phyloP scores from a whole-genome alignment of 106 monocot species.

The Hemerocallis citrina region DNA sequence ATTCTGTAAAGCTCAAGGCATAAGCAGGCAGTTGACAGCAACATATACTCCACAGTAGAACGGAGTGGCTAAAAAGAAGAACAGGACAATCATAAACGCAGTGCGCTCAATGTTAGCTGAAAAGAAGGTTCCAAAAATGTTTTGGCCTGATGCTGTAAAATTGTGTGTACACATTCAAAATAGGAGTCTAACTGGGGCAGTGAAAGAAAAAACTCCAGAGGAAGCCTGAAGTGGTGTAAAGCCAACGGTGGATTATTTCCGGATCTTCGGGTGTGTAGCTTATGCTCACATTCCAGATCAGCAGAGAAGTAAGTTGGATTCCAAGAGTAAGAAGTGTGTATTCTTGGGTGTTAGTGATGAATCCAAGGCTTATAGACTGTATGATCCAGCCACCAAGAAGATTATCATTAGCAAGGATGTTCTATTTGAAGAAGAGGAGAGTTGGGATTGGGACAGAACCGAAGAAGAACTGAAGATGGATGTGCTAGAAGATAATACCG shows the following conservation, averaged over 20 bases:
- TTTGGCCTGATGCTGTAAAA: slow-evolving; percentile 7
- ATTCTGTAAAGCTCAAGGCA: slow-evolving; percentile 2
- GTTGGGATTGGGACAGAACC: background rate
- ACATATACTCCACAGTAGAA: slow-evolving; percentile 10
- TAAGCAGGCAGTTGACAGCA: background rate
- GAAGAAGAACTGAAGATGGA: background rate
- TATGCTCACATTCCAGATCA: slow-evolving; percentile 4
- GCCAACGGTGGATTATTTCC: background rate
- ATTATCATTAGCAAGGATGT: slow-evolving; percentile 6
- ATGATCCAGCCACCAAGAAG: slow-evolving; percentile 1
- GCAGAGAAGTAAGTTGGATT: background rate
- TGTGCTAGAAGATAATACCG: background rate
- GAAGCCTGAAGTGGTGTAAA: slow-evolving; percentile 3
- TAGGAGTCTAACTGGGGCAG: background rate
- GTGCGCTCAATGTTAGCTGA: background rate
- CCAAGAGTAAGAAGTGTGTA: background rate
- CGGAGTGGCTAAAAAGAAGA: background rate
- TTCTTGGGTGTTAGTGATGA: slow-evolving; percentile 9
- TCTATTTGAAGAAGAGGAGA: background rate
- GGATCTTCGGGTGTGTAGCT: slow-evolving; percentile 4
- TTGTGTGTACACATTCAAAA: slow-evolving; percentile 1
- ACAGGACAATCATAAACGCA: slow-evolving; percentile 5
- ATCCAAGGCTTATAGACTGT: slow-evolving; percentile 8
- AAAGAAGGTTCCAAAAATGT: background rate
- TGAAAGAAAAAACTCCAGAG: slow-evolving; percentile 1